Percentiles rank a stretch among this genome's conserved stretches.
Evolutionary conservation across 2,329 filamentous ascomycete genomes (phyloP).

Genomic region (Pseudovirgaria hyperparasitica): DNA sequence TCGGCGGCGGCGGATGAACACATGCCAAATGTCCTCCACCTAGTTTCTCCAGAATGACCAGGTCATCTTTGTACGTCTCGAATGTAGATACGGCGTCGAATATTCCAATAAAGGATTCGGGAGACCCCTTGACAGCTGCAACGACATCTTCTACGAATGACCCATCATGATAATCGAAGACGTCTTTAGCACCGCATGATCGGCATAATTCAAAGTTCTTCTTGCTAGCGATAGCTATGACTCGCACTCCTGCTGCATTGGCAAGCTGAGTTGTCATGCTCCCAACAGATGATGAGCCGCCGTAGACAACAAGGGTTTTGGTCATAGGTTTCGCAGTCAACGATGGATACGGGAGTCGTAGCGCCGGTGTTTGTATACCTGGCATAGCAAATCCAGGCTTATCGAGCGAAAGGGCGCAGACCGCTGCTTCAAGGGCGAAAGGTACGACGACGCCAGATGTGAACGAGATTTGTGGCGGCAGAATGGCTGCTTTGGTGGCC

Average conservation of each 20-base stretch:
- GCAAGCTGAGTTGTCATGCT: slow-evolving; percentile 21
- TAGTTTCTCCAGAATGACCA: slow-evolving; percentile 13
- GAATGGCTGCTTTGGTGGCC: slow-evolving; percentile 10
- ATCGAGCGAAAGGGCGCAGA: slow-evolving; percentile 19
- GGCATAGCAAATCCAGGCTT: slow-evolving; percentile 11
- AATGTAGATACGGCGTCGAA: slow-evolving; percentile 22
- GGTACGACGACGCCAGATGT: slow-evolving; percentile 27
- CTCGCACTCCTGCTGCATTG: slow-evolving; percentile 19
- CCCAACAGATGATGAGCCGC: slow-evolving; percentile 24
- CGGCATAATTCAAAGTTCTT: slow-evolving; percentile 20
- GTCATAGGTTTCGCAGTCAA: slow-evolving; percentile 10
- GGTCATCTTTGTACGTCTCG: slow-evolving; percentile 10
- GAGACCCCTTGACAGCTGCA: slow-evolving; percentile 17
- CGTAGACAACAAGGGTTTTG: slow-evolving; percentile 28
- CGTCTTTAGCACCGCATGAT: slow-evolving; percentile 15
- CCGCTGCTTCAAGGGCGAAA: slow-evolving; percentile 26
- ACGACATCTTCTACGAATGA: slow-evolving; percentile 24
- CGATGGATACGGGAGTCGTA: slow-evolving; percentile 22
- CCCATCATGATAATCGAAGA: slow-evolving; percentile 20
- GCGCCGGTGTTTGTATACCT: slow-evolving; percentile 10
- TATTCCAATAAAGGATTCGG: slow-evolving; percentile 25
- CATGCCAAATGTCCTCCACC: slow-evolving; percentile 24
- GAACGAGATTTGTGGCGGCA: slow-evolving; percentile 21
- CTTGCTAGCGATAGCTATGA: slow-evolving; percentile 18
- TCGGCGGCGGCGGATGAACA: slow-evolving; percentile 20